Percentiles rank a stretch among this genome's conserved stretches.
Conservation (phyloP, 768 basidiomycete genomes). For the Termitomyces sp. region DNA sequence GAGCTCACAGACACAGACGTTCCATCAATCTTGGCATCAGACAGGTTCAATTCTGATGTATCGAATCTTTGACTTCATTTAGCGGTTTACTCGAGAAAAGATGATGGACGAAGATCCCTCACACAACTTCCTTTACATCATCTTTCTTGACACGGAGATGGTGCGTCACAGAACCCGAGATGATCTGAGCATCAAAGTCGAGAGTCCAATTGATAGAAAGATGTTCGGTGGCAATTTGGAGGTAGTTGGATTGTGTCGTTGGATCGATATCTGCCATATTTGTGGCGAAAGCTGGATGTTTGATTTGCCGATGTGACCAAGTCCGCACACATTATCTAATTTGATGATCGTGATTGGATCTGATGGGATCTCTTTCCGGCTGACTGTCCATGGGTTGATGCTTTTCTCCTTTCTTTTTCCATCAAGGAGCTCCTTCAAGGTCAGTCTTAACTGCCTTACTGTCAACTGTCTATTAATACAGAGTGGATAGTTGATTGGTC, state of each 20-base stretch:
- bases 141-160: slow-evolving; percentile 48
- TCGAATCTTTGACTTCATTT: slow-evolving; percentile 51
- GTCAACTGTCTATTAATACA: no score
- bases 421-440: no score
- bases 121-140: slow-evolving; percentile 58
- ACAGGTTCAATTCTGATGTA: slow-evolving; percentile 62
- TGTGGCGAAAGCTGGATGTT: not conserved
- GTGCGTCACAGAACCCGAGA: slow-evolving; percentile 58
- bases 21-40: slow-evolving; percentile 47
- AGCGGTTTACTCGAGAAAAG: not conserved
- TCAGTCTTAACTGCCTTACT: no score
- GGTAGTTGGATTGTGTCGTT: slow-evolving; percentile 79
- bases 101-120: slow-evolving; percentile 13
- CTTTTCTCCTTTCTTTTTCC: no score
- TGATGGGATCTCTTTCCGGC: no score
- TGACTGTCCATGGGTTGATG: no score
- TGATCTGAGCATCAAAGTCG: slow-evolving; percentile 55
- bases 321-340: no score
- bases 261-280: slow-evolving; percentile 30
- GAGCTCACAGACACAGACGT: slow-evolving; percentile 38
- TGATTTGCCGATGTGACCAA: not conserved
- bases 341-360: no score
- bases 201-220: slow-evolving; percentile 74
- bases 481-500: no score
- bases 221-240: slow-evolving; percentile 57